phyloP scores from a whole-genome alignment of 2,329 filamentous ascomycete genomes.

The Talaromyces sp. region DNA sequence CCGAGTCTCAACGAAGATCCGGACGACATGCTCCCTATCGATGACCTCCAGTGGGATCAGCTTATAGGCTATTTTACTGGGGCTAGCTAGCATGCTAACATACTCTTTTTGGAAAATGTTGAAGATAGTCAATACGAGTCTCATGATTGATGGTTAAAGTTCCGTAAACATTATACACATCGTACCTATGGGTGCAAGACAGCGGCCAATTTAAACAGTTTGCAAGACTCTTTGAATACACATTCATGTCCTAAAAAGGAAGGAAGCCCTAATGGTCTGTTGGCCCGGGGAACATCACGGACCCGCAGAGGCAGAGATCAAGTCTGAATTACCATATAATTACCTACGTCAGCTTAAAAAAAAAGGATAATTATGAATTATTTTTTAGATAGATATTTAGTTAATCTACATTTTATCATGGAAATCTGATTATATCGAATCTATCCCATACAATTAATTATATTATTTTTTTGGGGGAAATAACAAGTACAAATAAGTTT shows the following conservation, averaged over 20 bases:
- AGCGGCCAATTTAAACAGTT: neutral
- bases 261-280: neutral
- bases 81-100: conserved; percentile 21
- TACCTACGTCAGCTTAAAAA: no score
- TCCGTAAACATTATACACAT: neutral
- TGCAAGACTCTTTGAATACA: neutral
- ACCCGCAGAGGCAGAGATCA: neutral
- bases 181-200: neutral
- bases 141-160: no score
- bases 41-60: conserved; percentile 26
- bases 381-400: no score
- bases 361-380: no score
- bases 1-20: conserved; percentile 15
- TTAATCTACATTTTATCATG: no score
- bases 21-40: conserved; percentile 21
- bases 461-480: no score
- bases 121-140: neutral
- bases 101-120: neutral
- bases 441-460: no score
- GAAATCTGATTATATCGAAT: no score
- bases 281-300: neutral
- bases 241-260: neutral
- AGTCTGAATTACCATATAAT: no score
- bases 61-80: conserved; percentile 26
- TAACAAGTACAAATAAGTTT: no score